Conservation (phyloP, 2,329 filamentous ascomycete genomes). For the Colletotrichum orchidophilum region DNA sequence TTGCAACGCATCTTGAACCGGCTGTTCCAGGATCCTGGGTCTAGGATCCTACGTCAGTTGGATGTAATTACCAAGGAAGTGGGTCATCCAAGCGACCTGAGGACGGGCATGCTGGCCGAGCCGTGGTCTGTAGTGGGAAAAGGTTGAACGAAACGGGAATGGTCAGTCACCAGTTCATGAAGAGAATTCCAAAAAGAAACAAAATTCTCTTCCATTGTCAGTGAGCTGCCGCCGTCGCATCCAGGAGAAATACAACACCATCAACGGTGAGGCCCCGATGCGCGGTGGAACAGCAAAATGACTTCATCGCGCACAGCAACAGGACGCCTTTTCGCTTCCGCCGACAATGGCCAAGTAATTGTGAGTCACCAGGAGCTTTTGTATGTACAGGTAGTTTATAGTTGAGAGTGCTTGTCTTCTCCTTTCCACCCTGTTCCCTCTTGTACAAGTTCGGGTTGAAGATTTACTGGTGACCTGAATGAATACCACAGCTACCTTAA, state of each 20-base stretch:
- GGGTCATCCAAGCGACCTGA: background rate
- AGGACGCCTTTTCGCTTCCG: background rate
- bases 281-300: background rate
- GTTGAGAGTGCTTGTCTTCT: background rate
- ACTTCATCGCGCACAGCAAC: background rate
- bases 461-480: no score
- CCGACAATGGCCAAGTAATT: background rate
- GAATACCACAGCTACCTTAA: no score
- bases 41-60: background rate
- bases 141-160: background rate
- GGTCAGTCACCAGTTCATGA: conserved; percentile 4
- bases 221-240: background rate
- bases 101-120: background rate
- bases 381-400: no score
- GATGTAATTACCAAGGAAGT: background rate
- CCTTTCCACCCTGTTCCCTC: background rate
- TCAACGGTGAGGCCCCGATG: background rate
- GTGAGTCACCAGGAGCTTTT: background rate
- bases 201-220: conserved; percentile 19
- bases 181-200: background rate
- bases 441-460: background rate
- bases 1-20: background rate
- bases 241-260: conserved; percentile 22
- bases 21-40: background rate
- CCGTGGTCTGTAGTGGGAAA: background rate